Base-by-base conservation (phyloP, 1,284 basidiomycete genomes). In the Malassezia dermatis region DNA sequence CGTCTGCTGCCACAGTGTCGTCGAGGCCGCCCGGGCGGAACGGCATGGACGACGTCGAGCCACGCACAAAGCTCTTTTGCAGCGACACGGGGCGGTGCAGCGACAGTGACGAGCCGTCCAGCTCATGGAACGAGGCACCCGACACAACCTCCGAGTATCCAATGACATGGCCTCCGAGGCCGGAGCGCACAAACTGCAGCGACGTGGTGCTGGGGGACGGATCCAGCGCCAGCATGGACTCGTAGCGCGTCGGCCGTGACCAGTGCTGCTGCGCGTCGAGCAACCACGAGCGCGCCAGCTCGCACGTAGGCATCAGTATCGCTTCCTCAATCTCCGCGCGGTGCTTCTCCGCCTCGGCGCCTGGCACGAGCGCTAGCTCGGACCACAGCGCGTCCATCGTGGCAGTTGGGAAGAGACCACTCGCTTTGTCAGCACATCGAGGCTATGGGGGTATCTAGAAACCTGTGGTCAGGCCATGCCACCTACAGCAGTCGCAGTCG, bases 121-220 rank as follows among this genome's bases (percentile, higher is more conserved):
- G 21, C 37, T 67, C 63, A 32, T 64, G 61, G n/a, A 63, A 40
- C 37, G 88, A 86, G 8, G 86, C 88, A 5, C 56, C 68, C 4
- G 63, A 53, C 11, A 61, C 53, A 10, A 64, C 60, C 46, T 66
- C 64, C 27, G 57, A 60, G 39, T 64, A 63, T 11, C 69, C 70
- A 15, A 71, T 58, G 19, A 74, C 66, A 5, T 58, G 45, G n/a
- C 69, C 67, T 19, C 65, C 60, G 3, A 74, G 58, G 15, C 70
- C 72, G n/a, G 66, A 63, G 19, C 71, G 65, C n/a, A 73, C 54
- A 44, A 73, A 73, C 7, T 64, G 60, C 35, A 72, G 58, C 27
- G 65, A 58, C 19, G 65, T 63, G 0, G 64, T 52, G 11, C 62
- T 61, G 0, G 59, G 62, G 44, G 57, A 55, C 5, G 66, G 64